Base-by-base conservation (phyloP, 371 early-diverging fungal species). In the Rhizopus arrhizus region DNA sequence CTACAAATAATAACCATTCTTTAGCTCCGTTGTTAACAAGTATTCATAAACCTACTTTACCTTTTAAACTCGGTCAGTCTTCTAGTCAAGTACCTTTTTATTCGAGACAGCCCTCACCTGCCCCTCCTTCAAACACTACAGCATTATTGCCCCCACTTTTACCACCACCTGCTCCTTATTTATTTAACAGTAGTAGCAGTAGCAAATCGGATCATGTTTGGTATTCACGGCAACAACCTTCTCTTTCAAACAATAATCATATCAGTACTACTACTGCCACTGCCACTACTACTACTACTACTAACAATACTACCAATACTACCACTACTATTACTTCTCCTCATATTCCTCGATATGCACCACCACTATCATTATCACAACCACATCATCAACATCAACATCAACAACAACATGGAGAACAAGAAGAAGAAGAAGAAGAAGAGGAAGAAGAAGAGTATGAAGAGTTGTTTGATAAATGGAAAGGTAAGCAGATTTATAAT, bases 91-190 rank as follows among this genome's bases (percentile, higher is more conserved):
- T 32, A 43, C 55, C 68, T 41, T 61, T 51, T 28, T 67, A 65
- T 57, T 59, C 62, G 36, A 57, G 53, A 40, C 66, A 56, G 47
- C 41, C 62, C 3, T 54, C 70, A 31, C 62, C 65, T 45, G 48
- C 63, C 5, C 29, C 48, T 49, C 45, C 38, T 47, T 52, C 40
- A 16, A 40, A 28, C n/a, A 29, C 11, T 7, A 48, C 48, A 4
- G 10, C 36, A n/a, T 29, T 40, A 6, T 41, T 55, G 11, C 38
- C 36, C 38, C 56, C 50, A 54, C 62, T 16, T 43, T 58, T 53
- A 56, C 62, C 42, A 32, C 57, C 48, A 48, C 58, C 33, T 10
- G 41, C n/a, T 33, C 53, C 38, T 6, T 54, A 65, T 40, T 33
- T 57, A 7, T 36, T 28, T 15, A 48, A 57, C 57, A 22, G 22